Base-by-base conservation (phyloP, 2,329 filamentous ascomycete genomes). In the Fusarium paranaense region DNA sequence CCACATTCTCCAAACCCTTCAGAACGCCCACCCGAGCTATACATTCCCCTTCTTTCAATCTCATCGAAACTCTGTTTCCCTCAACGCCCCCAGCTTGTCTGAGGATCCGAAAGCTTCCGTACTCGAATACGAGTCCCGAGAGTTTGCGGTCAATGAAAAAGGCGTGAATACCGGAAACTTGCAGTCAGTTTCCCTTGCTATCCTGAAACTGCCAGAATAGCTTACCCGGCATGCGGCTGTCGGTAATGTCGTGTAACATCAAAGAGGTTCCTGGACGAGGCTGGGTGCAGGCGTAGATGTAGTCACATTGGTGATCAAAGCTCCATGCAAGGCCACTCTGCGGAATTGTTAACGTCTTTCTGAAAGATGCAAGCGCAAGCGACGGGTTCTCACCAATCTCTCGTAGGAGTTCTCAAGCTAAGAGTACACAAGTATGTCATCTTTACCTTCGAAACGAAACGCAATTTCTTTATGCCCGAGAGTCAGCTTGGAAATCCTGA, bases 191-290 rank as follows among this genome's bases (percentile, higher is more conserved):
- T 2, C 13, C 50, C 2, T 50, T 14, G 6, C 2, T 4, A 11
- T 30, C 62, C 38, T 60, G 42, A 10, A 35, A n/a, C 18, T 37
- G 5, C 69, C 69, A 71, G 11, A 69, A 66, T 2, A 71, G 6
- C 42, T 52, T 71, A 4, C 22, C 52, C 4, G 33, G 40, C 4
- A 42, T 20, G 11, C 50, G 45, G 30, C 20, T 6, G 2, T 64
- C 40, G 0, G 10, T 2, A n/a, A 54, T 59, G 11, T n/a, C 42
- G 13, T 60, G 14, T 2, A 64, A 14, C 1, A 6, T 16, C 10
- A 68, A 8, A 5, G 6, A 1, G 5, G 42, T 38, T 16, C 1
- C 16, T 4, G 18, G 16, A 13, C 16, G 20, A 37, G 42, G 45
- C 9, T 18, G 54, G 9, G 45, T 63, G n/a, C 40, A 1, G 4